Evolutionary conservation across 257 asterid genomes (phyloP), one percentile per base, ranked within the genome.

Genomic region (Vinca minor): DNA sequence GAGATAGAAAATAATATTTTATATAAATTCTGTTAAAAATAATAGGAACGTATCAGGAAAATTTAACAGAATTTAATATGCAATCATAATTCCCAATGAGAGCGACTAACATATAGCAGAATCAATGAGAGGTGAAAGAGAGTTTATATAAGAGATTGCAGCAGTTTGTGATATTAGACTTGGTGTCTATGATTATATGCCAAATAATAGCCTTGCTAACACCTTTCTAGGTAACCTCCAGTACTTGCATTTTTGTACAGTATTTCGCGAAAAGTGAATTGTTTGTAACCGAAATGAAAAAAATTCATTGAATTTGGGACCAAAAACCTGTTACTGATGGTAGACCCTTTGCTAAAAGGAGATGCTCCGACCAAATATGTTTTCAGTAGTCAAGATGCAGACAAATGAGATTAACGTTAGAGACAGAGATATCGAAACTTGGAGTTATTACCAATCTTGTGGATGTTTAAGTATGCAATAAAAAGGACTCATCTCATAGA

Each of bases 51-150:
- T n/a, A n/a, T n/a, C n/a, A n/a, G n/a, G n/a, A n/a, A n/a, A n/a
- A n/a, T n/a, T n/a, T n/a, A n/a, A n/a, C n/a, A n/a, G n/a, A n/a
- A n/a, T n/a, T n/a, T n/a, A n/a, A n/a, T n/a, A n/a, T n/a, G n/a
- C n/a, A n/a, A n/a, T n/a, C n/a, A n/a, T n/a, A n/a, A n/a, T n/a
- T n/a, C n/a, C n/a, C n/a, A n/a, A n/a, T n/a, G n/a, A n/a, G n/a
- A n/a, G n/a, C n/a, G n/a, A n/a, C n/a, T n/a, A n/a, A n/a, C n/a
- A n/a, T n/a, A n/a, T n/a, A n/a, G n/a, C n/a, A n/a, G 96, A 81
- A 71, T 73, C 94, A 26, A 65, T 84, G 89, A 73, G 86, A 50
- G 94, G 95, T 15, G 95, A 86, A 68, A 84, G 94, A 62, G 89
- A 82, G 61, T 89, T 89, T 52, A 71, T 89, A 63, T 72, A 95